phyloP scores from a whole-genome alignment of 2,329 filamentous ascomycete species.

The Fusarium udum region DNA sequence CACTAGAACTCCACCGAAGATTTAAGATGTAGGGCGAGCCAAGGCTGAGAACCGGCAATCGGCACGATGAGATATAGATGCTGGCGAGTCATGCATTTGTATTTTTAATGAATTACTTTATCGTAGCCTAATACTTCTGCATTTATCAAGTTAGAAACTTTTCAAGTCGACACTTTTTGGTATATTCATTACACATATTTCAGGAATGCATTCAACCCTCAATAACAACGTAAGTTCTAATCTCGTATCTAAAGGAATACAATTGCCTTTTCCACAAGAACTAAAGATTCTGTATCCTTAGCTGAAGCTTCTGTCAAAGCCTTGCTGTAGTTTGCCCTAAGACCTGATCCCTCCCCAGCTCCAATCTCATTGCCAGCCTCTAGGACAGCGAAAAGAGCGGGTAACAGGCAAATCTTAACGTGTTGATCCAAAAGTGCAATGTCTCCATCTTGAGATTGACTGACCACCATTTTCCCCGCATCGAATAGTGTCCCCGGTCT shows the following conservation, averaged over 20 bases:
- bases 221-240: neutral
- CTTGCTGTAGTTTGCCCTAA: fast-evolving
- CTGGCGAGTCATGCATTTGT: neutral
- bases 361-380: fast-evolving
- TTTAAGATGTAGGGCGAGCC: neutral
- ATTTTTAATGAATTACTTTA: neutral
- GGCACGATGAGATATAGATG: neutral
- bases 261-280: neutral
- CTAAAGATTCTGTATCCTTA: fast-evolving
- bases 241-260: fast-evolving
- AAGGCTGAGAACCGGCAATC: neutral
- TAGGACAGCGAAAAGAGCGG: fast-evolving
- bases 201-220: too few species aligned
- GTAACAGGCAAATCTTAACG: fast-evolving
- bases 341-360: fast-evolving
- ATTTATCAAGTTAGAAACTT: too few species aligned
- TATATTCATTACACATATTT: too few species aligned
- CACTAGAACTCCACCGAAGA: neutral
- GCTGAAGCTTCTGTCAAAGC: fast-evolving
- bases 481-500: fast-evolving
- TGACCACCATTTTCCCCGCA: fast-evolving
- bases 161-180: too few species aligned
- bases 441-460: neutral
- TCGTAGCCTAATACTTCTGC: too few species aligned
- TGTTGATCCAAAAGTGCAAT: fast-evolving